A percentile compares a stretch with the other conserved stretches of the same genome.
phyloP scores from a whole-genome alignment of 2,329 filamentous ascomycete genomes.

The Colletotrichum tropicicola region DNA sequence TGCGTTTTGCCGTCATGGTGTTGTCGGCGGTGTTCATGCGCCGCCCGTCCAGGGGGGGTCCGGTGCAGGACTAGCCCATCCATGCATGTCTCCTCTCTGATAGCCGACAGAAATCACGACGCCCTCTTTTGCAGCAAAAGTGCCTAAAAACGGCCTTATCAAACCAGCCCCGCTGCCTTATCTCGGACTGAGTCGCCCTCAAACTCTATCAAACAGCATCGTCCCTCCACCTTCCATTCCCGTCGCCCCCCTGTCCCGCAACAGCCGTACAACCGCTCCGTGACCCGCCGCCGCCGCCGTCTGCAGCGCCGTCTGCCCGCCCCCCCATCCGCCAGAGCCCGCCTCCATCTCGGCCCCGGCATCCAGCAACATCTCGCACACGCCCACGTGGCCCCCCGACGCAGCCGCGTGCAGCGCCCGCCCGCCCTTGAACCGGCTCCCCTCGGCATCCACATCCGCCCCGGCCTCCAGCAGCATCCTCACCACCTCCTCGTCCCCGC shows the following conservation, averaged over 20 bases:
- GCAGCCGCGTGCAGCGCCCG: slow-evolving; percentile 35
- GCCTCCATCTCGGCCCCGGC: slow-evolving; percentile 47
- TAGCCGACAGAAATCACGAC: neutral
- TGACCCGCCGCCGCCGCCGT: slow-evolving; percentile 45
- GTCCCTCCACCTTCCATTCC: slow-evolving; percentile 23
- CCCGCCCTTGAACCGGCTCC: slow-evolving; percentile 32
- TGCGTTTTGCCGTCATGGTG: neutral
- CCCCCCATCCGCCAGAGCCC: slow-evolving; percentile 36
- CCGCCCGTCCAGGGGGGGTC: neutral
- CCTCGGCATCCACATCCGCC: slow-evolving; percentile 35
- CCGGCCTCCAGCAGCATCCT: slow-evolving; percentile 31
- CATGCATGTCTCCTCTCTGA: neutral
- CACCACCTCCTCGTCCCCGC: slow-evolving; percentile 42
- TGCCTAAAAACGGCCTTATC: neutral
- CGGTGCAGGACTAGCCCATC: neutral
- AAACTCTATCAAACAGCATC: slow-evolving; percentile 19
- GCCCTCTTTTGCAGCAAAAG: neutral
- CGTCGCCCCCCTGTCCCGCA: slow-evolving; percentile 46
- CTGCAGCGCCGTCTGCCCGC: slow-evolving; percentile 43
- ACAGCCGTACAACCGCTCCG: slow-evolving; percentile 48
- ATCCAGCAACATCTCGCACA: slow-evolving; percentile 42
- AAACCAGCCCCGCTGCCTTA: neutral
- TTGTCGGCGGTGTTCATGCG: slow-evolving; percentile 16
- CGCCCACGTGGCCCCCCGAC: neutral
- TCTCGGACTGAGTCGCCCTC: neutral